Conservation (phyloP, 169 alveolate genomes). For the Cyclospora cayetanensis region DNA sequence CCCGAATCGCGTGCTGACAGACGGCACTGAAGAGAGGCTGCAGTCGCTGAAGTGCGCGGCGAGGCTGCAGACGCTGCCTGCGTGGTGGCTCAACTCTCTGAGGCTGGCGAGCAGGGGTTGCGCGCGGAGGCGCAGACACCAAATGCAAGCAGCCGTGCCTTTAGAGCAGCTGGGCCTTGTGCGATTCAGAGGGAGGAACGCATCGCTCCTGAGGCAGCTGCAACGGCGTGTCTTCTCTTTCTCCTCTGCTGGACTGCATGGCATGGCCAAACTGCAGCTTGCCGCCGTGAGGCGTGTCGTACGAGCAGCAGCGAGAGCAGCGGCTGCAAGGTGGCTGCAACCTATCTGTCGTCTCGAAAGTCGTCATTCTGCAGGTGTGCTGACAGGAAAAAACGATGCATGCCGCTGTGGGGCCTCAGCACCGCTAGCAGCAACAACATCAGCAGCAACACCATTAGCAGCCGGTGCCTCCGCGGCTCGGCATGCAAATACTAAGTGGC, state of each 20-base stretch:
- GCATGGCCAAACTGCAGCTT: not conserved
- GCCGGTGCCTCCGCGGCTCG: not conserved
- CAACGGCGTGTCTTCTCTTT: not conserved
- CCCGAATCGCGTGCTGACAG: not conserved
- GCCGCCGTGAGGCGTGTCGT: not conserved
- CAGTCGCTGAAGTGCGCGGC: not conserved
- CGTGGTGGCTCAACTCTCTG: not conserved
- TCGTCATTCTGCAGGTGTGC: not conserved
- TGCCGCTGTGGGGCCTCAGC: not conserved
- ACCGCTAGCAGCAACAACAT: not conserved
- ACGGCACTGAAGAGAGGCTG: not conserved
- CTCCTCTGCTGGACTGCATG: not conserved
- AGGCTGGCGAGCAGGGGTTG: constrained; percentile 5
- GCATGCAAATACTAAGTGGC: too few species aligned
- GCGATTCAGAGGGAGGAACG: not conserved
- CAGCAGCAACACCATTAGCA: not conserved
- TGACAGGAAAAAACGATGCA: not conserved
- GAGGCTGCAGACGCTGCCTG: not conserved
- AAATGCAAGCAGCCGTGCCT: too few species aligned
- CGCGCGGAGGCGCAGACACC: not conserved
- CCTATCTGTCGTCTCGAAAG: not conserved
- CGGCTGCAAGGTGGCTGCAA: not conserved
- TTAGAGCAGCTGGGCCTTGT: not conserved
- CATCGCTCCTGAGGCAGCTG: not conserved
- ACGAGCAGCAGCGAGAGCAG: not conserved